phyloP scores from a whole-genome alignment of 2,329 filamentous ascomycete genomes.

The Penicillium olsonii region DNA sequence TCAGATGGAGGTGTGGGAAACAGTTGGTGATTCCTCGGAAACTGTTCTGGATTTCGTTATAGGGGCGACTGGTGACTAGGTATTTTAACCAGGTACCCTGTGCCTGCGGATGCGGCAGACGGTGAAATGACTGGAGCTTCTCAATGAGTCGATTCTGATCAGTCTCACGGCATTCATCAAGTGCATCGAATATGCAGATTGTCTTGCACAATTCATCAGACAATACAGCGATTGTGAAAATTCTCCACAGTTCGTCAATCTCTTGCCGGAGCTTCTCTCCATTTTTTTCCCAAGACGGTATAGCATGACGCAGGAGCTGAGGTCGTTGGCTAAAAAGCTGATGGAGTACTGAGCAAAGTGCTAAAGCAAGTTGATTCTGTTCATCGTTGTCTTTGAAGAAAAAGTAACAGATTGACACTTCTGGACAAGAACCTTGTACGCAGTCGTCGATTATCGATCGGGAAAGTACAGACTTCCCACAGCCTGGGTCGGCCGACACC shows the following conservation, averaged over 20 bases:
- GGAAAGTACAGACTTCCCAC: constrained; percentile 44
- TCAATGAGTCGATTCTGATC: constrained; percentile 12
- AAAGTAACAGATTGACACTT: constrained; percentile 36
- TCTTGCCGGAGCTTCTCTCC: constrained; percentile 18
- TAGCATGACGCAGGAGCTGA: constrained; percentile 25
- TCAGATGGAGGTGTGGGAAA: constrained; percentile 11
- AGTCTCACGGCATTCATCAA: constrained; percentile 9
- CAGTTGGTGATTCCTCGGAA: constrained; percentile 6
- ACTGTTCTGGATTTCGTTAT: constrained; percentile 9
- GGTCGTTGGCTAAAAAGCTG: constrained; percentile 35
- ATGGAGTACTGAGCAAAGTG: constrained; percentile 40
- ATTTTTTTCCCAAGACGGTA: constrained; percentile 20
- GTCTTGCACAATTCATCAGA: constrained; percentile 4
- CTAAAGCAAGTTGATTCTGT: constrained; percentile 30
- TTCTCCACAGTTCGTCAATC: constrained; percentile 16
- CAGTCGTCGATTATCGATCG: constrained; percentile 33
- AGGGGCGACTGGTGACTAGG: constrained; percentile 22
- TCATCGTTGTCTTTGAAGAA: constrained; percentile 44
- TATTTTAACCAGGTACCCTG: constrained; percentile 15
- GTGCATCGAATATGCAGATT: constrained; percentile 18
- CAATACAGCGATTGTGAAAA: constrained; percentile 13
- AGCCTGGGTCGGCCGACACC: constrained; percentile 44
- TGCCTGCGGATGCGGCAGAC: neutral
- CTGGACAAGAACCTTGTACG: neutral
- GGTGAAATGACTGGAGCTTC: constrained; percentile 7